Evolutionary conservation across 2,329 filamentous ascomycete genomes (phyloP), one percentile per base, ranked within the genome.

Genomic region (Talaromyces marneffei): DNA sequence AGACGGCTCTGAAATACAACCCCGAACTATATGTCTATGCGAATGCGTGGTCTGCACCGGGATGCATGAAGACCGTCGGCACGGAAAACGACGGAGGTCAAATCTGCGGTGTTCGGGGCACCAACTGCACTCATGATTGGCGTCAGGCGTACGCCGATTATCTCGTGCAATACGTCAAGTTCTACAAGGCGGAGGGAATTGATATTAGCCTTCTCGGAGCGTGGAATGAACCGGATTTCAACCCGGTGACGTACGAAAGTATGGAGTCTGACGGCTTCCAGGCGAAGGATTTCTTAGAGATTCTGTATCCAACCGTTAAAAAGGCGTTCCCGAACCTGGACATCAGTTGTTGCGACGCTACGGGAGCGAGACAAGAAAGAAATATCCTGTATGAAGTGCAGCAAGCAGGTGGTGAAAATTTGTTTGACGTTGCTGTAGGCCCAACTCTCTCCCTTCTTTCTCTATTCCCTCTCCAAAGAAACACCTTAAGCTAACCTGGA

Each of bases 71-170:
- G 68, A 79, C 77, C 1, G 79, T 75, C 60, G 71, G 72, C 2
- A 40, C 37, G 37, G 37, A 40, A 18, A 40, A 40, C 37, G 37
- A 40, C 37, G 37, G 37, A 18, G 37, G 37, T 10, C 37, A 40
- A 40, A 40, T 40, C 37, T 40, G 37, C 37, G 37, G 37, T 10
- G 37, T 40, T 40, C 37, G 37, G 18, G 37, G 37, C 37, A 40
- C 37, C 7, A 40, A 40, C n/a, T 40, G 37, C 37, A 40, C 37
- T 40, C 14, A 40, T n/a, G 78, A 80, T 67, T 82, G 79, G 79
- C 67, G 74, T 57, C 75, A 80, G 66, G 77, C 79, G 2, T 82
- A 79, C 58, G 80, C 80, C 44, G 70, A 81, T 65, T 79, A 79
- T 65, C 69, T 83, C 8, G 73, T 79, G 3, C 73, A 79, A 62